Base-by-base conservation (phyloP, 345 rosid genomes). In the Salix viminalis region DNA sequence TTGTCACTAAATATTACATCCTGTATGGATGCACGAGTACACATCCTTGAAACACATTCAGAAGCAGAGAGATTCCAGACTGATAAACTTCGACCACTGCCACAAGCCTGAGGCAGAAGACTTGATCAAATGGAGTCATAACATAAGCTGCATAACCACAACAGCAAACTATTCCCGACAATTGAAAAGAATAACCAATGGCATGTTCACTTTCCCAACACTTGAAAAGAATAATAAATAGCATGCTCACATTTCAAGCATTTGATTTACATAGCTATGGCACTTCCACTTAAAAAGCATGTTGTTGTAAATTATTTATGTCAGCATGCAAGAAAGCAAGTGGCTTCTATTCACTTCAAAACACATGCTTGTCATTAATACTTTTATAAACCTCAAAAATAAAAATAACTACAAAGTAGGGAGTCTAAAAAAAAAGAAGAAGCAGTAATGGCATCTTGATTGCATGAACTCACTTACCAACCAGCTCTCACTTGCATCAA, bases 401-500 rank as follows among this genome's bases (percentile, higher is more conserved):
- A 15, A 52, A 50, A 68, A 56, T 65, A 28, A 44, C 52, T 2
- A 62, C 66, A 62, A n/a, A 28, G 30, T 62, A 12, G 14, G 34
- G 12, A 15, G 19, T 66, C 58, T 32, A 15, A 48, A 66, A 75
- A 46, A 7, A 48, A 32, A 69, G 7, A 7, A 48, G 15, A 36
- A 37, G 41, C 7, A 4, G n/a, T 30, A 46, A 70, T 60, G 50
- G 30, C 26, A 26, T 18, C 24, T 61, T 69, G 32, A 46, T 66
- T 13, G 62, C 70, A 34, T 24, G 37, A 81, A 77, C 74, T 46
- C 50, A 70, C 98, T 88, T 90, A 96, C 99, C 99, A 96, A 79
- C 99, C 99, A 96, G 88, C 93, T 92, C 81, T 96, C 98, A 84
- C 97, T 96, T 86, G 83, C 91, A 84, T 96, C 99, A 68, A 96